Conservation (phyloP, 2,329 filamentous ascomycete species). For the Fusarium duplospermum region DNA sequence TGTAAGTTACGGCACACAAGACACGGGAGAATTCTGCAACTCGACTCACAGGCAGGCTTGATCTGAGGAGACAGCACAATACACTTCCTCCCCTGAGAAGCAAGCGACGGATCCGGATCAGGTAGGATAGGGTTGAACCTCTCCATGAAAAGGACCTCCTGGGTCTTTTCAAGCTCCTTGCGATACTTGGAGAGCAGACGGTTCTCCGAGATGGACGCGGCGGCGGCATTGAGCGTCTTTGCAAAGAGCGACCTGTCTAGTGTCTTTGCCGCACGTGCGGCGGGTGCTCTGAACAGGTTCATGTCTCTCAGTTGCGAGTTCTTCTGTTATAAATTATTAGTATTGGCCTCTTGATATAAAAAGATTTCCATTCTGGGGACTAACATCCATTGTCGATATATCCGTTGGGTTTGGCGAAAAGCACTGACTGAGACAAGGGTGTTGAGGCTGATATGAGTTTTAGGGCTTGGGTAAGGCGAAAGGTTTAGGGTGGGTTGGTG, state of each 20-base stretch:
- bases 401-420: constrained; percentile 28
- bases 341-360: neutral
- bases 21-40: constrained; percentile 9
- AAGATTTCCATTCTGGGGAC: constrained; percentile 16
- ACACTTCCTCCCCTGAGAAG: constrained; percentile 69
- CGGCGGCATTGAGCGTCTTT: constrained; percentile 79
- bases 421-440: constrained; percentile 42
- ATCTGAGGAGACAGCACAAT: constrained; percentile 69
- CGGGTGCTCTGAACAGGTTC: constrained; percentile 79
- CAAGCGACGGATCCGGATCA: constrained; percentile 68
- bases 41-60: constrained; percentile 59
- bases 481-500: neutral
- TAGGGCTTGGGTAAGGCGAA: constrained; percentile 34
- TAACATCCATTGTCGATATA: constrained; percentile 50
- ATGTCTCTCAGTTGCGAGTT: constrained; percentile 55
- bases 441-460: constrained; percentile 45
- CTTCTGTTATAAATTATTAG: constrained; percentile 32
- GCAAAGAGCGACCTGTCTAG: constrained; percentile 88
- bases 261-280: constrained; percentile 79
- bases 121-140: constrained; percentile 71
- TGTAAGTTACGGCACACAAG: constrained; percentile 10
- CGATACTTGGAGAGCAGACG: constrained; percentile 80
- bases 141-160: constrained; percentile 74
- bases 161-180: constrained; percentile 71
- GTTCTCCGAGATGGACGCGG: constrained; percentile 80